A percentile compares a stretch with the other conserved stretches of the same genome.
Conservation (phyloP, 2,329 filamentous ascomycete genomes). For the Aspergillus quadricinctus region DNA sequence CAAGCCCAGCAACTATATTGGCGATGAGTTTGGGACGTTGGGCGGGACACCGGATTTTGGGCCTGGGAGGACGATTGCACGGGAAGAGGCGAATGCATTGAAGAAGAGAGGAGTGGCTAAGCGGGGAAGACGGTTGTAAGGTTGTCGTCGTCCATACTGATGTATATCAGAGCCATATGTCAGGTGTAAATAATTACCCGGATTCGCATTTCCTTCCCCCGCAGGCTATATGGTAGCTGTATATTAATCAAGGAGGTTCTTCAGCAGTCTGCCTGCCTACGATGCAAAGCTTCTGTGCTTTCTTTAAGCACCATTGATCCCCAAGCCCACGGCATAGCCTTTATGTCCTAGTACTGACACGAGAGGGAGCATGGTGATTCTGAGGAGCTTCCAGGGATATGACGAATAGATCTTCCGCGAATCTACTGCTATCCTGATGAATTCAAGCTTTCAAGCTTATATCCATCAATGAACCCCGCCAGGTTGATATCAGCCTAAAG, state of each 20-base stretch:
- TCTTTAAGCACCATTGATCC: no score
- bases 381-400: no score
- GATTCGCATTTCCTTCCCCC: no score
- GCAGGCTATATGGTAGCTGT: not conserved
- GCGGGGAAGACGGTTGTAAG: not conserved
- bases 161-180: not conserved
- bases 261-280: no score
- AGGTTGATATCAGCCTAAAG: not conserved
- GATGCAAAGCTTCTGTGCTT: no score
- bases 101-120: conserved; percentile 20
- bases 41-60: conserved; percentile 65
- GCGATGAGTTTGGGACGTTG: conserved; percentile 66
- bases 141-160: not conserved
- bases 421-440: not conserved
- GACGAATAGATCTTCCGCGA: not conserved
- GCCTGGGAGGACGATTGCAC: conserved; percentile 14
- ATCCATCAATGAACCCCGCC: not conserved
- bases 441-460: not conserved
- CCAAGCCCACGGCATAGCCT: not conserved
- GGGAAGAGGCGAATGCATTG: conserved; percentile 17
- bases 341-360: not conserved
- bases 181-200: no score
- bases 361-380: not conserved
- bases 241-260: no score
- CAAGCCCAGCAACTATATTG: conserved; percentile 60